phyloP scores from a whole-genome alignment of 352 stramenopile genomes.

The Pythium pyrilobum region DNA sequence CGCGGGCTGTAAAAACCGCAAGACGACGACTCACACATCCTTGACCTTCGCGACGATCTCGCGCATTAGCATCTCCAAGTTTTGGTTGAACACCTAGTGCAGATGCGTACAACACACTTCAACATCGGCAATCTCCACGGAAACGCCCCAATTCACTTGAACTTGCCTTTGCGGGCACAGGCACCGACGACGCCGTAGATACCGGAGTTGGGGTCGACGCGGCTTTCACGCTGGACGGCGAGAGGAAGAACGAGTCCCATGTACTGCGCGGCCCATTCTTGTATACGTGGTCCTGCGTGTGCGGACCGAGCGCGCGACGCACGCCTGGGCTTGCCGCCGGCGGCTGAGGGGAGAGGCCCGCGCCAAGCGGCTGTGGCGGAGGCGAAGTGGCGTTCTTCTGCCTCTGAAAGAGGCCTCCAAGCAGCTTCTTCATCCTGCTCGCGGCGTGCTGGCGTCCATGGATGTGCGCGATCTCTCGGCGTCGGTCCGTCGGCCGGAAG shows the following conservation, averaged over 20 bases:
- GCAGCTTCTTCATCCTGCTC: constrained; percentile 67
- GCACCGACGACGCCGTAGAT: constrained; percentile 3
- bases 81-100: constrained; percentile 45
- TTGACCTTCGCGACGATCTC: constrained; percentile 46
- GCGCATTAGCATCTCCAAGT: constrained; percentile 46
- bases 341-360: background rate
- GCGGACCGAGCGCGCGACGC: background rate
- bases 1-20: background rate
- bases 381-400: constrained; percentile 8
- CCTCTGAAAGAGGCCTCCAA: constrained; percentile 54
- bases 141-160: background rate
- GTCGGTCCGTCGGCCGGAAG: background rate
- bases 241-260: constrained; percentile 39
- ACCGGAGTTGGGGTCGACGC: background rate
- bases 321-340: background rate
- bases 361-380: background rate
- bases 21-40: constrained; percentile 33
- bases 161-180: constrained; percentile 26
- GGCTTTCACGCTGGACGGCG: constrained; percentile 1
- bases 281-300: constrained; percentile 9
- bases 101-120: constrained; percentile 1
- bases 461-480: background rate
- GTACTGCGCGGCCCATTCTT: constrained; percentile 31
- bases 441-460: background rate
- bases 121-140: background rate